phyloP scores from a whole-genome alignment of 1,284 basidiomycete species.

The Fomitiporia mediterranea region DNA sequence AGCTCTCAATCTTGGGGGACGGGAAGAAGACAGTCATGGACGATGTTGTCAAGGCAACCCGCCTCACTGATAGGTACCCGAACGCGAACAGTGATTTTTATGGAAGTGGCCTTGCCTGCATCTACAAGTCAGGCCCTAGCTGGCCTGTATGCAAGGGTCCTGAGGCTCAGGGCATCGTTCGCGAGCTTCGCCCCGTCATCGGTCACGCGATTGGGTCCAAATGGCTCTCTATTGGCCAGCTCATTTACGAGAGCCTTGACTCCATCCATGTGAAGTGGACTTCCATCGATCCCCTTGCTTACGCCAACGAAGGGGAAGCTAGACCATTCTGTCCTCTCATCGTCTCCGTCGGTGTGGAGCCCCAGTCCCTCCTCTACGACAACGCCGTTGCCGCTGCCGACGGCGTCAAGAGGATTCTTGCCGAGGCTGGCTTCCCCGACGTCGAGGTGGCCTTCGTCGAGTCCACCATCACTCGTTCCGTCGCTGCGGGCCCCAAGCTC shows the following conservation, averaged over 20 bases:
- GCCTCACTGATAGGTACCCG: no score
- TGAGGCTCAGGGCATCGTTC: conserved; percentile 24
- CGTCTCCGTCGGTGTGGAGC: conserved; percentile 36
- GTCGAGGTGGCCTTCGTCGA: conserved; percentile 39
- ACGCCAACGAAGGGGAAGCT: not conserved
- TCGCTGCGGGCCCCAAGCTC: conserved; percentile 26
- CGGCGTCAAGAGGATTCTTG: conserved; percentile 34
- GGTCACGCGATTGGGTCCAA: conserved; percentile 13
- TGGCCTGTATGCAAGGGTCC: conserved; percentile 25
- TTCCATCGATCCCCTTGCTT: conserved; percentile 4
- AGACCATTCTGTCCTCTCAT: conserved; percentile 38
- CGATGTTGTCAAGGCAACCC: no score
- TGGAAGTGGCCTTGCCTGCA: no score
- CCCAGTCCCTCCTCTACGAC: conserved; percentile 32
- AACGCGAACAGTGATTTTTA: no score
- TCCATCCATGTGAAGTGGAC: conserved; percentile 3
- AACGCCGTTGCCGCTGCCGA: conserved; percentile 34
- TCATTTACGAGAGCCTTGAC: not conserved
- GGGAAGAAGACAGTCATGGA: no score
- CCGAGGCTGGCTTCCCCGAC: conserved; percentile 30
- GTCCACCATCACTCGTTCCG: conserved; percentile 26
- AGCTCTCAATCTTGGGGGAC: no score
- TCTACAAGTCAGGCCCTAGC: conserved; percentile 25
- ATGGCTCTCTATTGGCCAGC: not conserved
- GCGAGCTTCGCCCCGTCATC: conserved; percentile 26